Conservation (phyloP, 805 yeast species). For the Hanseniaspora taiwanica region DNA sequence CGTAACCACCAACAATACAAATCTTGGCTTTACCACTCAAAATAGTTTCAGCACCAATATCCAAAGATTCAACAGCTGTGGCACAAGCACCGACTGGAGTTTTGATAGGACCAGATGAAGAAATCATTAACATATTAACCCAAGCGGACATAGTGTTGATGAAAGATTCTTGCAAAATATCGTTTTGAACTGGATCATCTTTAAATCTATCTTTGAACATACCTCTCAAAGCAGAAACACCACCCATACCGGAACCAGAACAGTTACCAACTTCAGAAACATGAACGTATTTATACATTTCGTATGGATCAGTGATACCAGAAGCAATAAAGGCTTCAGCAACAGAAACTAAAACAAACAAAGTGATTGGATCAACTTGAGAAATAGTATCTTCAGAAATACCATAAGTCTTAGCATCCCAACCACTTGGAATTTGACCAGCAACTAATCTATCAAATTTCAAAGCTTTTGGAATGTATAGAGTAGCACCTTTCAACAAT, state of each 20-base stretch:
- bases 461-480: conserved; percentile 72
- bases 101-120: conserved; percentile 97
- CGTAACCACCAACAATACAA: conserved; percentile 97
- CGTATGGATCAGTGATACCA: conserved; percentile 97
- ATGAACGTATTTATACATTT: conserved; percentile 95
- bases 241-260: conserved; percentile 99
- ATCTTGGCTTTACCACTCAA: conserved; percentile 89
- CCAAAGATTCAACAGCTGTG: conserved; percentile 95
- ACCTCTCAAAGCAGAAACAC: conserved; percentile 92
- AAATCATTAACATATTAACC: conserved; percentile 95
- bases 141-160: conserved; percentile 99
- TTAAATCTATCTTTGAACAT: conserved; percentile 93
- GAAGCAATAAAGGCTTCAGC: conserved; percentile 87
- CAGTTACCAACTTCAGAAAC: conserved; percentile 98
- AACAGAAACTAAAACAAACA: conserved; percentile 84
- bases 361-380: conserved; percentile 94
- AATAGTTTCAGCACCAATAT: conserved; percentile 89
- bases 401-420: conserved; percentile 94
- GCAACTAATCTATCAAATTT: conserved; percentile 56
- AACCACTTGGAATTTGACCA: conserved; percentile 92
- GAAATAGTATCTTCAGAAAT: conserved; percentile 81
- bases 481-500: conserved; percentile 83
- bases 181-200: conserved; percentile 93
- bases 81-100: conserved; percentile 99
- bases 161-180: conserved; percentile 93